Base-by-base conservation (phyloP, 768 basidiomycete genomes). In the Tylopilus intermedius region DNA sequence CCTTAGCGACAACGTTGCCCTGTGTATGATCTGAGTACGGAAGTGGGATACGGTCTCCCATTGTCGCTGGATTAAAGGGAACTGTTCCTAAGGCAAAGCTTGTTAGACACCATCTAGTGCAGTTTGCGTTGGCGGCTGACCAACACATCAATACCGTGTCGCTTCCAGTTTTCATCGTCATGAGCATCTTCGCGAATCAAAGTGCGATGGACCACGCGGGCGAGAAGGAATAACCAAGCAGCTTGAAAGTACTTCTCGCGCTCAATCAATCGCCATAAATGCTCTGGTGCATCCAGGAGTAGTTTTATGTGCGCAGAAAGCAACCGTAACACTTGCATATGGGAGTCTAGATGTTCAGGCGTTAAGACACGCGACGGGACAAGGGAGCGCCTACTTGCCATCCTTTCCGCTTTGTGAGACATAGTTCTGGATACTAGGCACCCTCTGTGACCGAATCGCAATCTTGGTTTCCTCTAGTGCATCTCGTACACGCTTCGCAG, bases 31-130 rank as follows among this genome's bases (percentile, higher is more conserved):
- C 63, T 95, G 93, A 1, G 85, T 75, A 41, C 92, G 84, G 64
- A 95, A 92, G 58, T 88, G 90, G 5, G 84, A 81, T 8, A 97
- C 82, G 1, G 82, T 77, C 52, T 95, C 94, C 94, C 94, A 97
- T 69, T 97, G 94, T 33, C 91, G 84, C 58, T 92, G 88, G 3
- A 92, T 81, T 5, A 97, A 74, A 26, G 94, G 91, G 58, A 94
- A 87, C 69, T 94, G 90, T 44, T 82, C 81, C 92, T 94, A 62
- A 14, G 43, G 39, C 5, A 39, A 35, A 40, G 9, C 14, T 13
- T 27, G 42, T 57, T 37, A 57, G 32, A 7, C 29, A 27, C 24
- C 38, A 1, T 38, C 42, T 5, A 22, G 7, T 30, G 30, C 18
- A 24, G n/a, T 18, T 30, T 9, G 38, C n/a, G 22, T 24, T 8